Evolutionary conservation across 345 rosid genomes (phyloP).

Genomic region (Populus davidiana): DNA sequence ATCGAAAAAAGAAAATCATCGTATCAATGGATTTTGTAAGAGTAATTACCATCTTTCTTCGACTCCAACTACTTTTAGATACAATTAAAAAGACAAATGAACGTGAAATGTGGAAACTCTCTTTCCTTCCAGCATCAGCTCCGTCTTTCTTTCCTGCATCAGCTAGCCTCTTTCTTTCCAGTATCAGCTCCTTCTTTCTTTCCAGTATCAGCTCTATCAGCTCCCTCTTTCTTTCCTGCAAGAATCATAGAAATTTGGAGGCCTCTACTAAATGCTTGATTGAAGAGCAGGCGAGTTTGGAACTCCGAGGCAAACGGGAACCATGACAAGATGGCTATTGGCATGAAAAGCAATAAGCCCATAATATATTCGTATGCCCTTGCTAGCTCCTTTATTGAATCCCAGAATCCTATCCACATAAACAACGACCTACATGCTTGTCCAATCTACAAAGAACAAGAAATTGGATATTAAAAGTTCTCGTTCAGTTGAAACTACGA

Average conservation of each 20-base stretch:
- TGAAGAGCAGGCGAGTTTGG: conserved; percentile 87
- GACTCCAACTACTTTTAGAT: background rate
- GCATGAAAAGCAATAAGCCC: conserved; percentile 70
- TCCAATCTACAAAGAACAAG: conserved; percentile 48
- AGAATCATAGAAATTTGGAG: conserved; percentile 91
- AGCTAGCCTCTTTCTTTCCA: background rate
- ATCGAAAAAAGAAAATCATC: background rate
- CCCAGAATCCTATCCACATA: conserved; percentile 62
- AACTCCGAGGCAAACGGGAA: conserved; percentile 87
- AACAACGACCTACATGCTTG: conserved; percentile 59
- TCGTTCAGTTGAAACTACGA: background rate
- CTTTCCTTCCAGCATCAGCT: background rate
- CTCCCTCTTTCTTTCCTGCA: conserved; percentile 50
- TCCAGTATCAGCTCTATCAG: conserved; percentile 13
- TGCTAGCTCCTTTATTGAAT: conserved; percentile 77
- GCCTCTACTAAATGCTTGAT: conserved; percentile 95
- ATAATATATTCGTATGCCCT: conserved; percentile 82
- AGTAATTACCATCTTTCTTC: background rate
- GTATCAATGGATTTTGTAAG: background rate
- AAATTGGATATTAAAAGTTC: background rate
- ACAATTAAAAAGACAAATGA: background rate
- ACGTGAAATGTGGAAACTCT: background rate
- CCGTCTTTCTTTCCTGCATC: conserved; percentile 11
- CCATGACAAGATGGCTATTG: conserved; percentile 71
- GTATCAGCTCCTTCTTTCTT: background rate